Conservation (phyloP, 768 basidiomycete genomes). For the Boletus speciosus region DNA sequence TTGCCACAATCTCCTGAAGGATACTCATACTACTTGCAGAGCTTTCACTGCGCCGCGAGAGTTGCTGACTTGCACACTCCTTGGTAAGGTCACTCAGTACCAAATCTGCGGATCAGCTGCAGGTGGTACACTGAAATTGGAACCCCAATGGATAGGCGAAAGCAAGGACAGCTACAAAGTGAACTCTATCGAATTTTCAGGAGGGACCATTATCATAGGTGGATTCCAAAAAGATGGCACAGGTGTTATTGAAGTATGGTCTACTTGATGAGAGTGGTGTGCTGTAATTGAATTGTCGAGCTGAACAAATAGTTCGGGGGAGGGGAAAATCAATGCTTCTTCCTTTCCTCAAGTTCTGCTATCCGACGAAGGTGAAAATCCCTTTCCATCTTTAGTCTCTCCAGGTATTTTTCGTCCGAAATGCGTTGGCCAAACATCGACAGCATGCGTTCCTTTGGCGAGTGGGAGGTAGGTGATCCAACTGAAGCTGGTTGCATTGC, state of each 20-base stretch:
- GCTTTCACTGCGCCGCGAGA: constrained; percentile 45
- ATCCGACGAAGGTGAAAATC: constrained; percentile 55
- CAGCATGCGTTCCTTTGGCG: constrained; percentile 38
- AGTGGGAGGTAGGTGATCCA: not conserved
- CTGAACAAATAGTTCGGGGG: not conserved
- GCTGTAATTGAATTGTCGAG: not conserved
- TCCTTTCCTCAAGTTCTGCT: constrained; percentile 47
- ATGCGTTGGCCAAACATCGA: constrained; percentile 38
- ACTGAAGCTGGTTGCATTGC: constrained; percentile 15
- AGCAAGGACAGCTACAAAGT: constrained; percentile 53
- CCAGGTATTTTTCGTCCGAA: constrained; percentile 71
- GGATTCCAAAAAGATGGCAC: constrained; percentile 56
- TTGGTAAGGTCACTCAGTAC: constrained; percentile 55
- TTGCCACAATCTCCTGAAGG: not conserved
- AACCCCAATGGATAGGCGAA: constrained; percentile 46
- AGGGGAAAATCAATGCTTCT: constrained; percentile 14
- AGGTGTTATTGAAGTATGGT: constrained; percentile 66
- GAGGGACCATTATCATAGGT: constrained; percentile 52
- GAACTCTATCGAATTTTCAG: constrained; percentile 54
- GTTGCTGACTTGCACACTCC: constrained; percentile 56
- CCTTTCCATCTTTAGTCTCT: constrained; percentile 54
- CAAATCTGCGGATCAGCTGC: constrained; percentile 39
- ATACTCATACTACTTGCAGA: constrained; percentile 31
- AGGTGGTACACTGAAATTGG: constrained; percentile 38
- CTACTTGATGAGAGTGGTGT: constrained; percentile 7